Evolutionary conservation across 208 protist genomes (phyloP), one percentile per base, ranked within the genome.

Genomic region (Trypanosoma lewisi): DNA sequence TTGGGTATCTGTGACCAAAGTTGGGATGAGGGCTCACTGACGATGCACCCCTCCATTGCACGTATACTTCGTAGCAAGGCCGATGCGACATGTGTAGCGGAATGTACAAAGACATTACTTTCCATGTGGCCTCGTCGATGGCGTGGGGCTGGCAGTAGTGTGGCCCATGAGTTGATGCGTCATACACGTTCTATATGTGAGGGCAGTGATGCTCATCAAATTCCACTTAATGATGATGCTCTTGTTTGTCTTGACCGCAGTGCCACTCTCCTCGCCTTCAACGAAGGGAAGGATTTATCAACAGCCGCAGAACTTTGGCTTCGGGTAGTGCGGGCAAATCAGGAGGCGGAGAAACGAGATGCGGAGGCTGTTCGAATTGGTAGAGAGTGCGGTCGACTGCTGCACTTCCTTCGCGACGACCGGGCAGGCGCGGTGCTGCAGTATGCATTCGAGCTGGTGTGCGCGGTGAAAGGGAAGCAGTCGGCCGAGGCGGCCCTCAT

Each of bases 51-150:
- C 11, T 67, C 72, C 14, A 59, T 89, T 27, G 83, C 80, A 1
- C 42, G 64, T 33, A 65, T 75, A 21, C 73, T 89, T 65, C 79
- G 74, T 3, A 52, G 25, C 0, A 36, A 47, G 4, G 27, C 50
- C 12, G 49, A 52, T 16, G 23, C 31, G n/a, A 30, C 21, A 2
- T 34, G 55, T 7, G 50, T 91, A 45, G 34, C 31, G 23, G 52
- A 42, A 17, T 66, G 79, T 9, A 70, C 83, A 4, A 63, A 65
- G 8, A 65, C 61, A 1, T 58, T 95, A 16, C 41, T 67, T 7
- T 44, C 53, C 4, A 41, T 92, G 57, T 96, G 86, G 85, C 89
- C 89, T 56, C 85, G 83, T 31, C 78, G 85, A 5, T 91, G 82
- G 84, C 82, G 87, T 34, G 77, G 83, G 2, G 75, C 77, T 59